phyloP scores from a whole-genome alignment of 2,329 filamentous ascomycete species.

The Colletotrichum filicis region DNA sequence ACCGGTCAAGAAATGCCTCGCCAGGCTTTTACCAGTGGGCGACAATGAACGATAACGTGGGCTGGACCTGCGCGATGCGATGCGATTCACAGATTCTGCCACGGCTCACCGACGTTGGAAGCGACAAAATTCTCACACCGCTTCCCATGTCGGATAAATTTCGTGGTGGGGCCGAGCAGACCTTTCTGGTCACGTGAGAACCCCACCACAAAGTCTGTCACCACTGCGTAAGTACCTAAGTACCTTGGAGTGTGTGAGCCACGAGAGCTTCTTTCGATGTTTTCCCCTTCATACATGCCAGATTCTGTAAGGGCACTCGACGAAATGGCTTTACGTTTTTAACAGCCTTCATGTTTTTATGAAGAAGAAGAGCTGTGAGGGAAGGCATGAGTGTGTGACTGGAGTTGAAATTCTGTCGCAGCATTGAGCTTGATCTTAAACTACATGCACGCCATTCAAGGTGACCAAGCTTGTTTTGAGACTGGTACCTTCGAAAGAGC shows the following conservation, averaged over 20 bases:
- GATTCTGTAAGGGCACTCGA: too few species aligned
- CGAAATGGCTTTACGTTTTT: too few species aligned
- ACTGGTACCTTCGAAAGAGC: too few species aligned
- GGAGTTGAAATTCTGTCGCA: too few species aligned
- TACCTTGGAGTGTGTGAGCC: neutral
- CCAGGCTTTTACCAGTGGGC: conserved; percentile 19
- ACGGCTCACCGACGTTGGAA: conserved; percentile 46
- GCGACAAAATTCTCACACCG: conserved; percentile 52
- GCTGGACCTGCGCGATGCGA: conserved; percentile 24
- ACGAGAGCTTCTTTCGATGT: too few species aligned
- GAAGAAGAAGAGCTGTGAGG: too few species aligned
- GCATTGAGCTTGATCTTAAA: too few species aligned
- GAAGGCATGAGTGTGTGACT: too few species aligned
- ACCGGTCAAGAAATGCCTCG: conserved; percentile 27
- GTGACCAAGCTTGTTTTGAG: too few species aligned
- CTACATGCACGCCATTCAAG: too few species aligned
- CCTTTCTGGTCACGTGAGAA: conserved; percentile 8
- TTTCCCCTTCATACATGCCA: too few species aligned
- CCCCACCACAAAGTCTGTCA: neutral
- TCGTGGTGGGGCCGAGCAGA: conserved; percentile 1
- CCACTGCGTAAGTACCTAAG: neutral
- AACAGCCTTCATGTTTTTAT: too few species aligned
- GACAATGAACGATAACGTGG: conserved; percentile 18
- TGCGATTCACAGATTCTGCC: conserved; percentile 49
- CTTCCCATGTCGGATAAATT: conserved; percentile 38